phyloP scores from a whole-genome alignment of 345 rosid genomes.

The Eucalyptus brandiana region DNA sequence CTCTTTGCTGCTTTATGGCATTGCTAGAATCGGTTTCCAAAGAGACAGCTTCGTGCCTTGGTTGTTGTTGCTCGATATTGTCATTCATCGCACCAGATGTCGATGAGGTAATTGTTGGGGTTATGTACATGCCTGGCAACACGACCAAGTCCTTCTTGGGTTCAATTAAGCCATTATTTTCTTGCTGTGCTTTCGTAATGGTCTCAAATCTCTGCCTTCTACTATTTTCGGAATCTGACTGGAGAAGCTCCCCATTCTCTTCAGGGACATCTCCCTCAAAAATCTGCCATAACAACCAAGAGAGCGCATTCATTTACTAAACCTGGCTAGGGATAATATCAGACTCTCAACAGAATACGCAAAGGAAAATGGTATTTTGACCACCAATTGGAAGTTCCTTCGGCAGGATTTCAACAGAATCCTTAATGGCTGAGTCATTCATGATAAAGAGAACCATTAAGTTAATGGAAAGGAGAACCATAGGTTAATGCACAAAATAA shows the following conservation, averaged over 20 bases:
- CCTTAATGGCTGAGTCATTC: not conserved
- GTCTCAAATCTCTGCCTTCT: slow-evolving; percentile 67
- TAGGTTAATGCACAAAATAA: not conserved
- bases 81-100: slow-evolving; percentile 8
- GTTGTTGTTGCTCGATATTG: slow-evolving; percentile 16
- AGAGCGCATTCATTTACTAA: not conserved
- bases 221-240: slow-evolving; percentile 39
- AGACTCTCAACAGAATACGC: not conserved
- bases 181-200: slow-evolving; percentile 45
- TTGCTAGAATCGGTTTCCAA: slow-evolving; percentile 10
- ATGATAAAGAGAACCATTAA: not conserved
- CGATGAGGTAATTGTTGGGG: slow-evolving; percentile 13
- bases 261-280: slow-evolving; percentile 6
- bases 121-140: slow-evolving; percentile 71
- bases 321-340: not conserved
- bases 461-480: not conserved
- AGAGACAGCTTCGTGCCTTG: not conserved
- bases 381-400: not conserved
- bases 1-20: not conserved
- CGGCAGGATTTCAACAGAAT: not conserved
- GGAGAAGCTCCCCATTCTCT: slow-evolving; percentile 20
- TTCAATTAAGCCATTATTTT: slow-evolving; percentile 56
- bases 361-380: not conserved
- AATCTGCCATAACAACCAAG: slow-evolving; percentile 18
- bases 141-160: slow-evolving; percentile 40